Percentiles rank a stretch among this genome's conserved stretches.
Conservation (phyloP, 495 filamentous ascomycete genomes). For the Trichoderma reesei region DNA sequence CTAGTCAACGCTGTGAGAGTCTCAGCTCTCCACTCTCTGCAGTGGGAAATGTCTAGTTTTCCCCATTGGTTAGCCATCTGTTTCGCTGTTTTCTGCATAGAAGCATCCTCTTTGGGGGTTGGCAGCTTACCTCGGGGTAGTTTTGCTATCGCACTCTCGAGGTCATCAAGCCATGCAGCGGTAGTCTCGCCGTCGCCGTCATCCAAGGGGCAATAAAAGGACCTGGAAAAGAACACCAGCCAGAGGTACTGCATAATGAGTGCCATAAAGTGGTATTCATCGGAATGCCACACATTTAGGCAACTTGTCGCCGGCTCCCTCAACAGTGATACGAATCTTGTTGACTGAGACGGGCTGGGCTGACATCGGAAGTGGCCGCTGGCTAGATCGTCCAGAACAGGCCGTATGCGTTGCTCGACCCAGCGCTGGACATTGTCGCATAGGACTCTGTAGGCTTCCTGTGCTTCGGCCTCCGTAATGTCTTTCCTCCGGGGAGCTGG, state of each 20-base stretch:
- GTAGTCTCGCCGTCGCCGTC: slow-evolving; percentile 11
- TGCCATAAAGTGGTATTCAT: slow-evolving; percentile 11
- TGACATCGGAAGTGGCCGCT: not conserved
- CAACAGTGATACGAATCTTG: slow-evolving; percentile 8
- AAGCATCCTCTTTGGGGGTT: not conserved
- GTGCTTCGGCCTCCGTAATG: slow-evolving; percentile 9
- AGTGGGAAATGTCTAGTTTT: slow-evolving; percentile 8
- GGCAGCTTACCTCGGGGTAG: slow-evolving; percentile 10
- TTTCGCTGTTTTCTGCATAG: not conserved
- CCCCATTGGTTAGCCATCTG: not conserved
- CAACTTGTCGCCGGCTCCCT: slow-evolving; percentile 8
- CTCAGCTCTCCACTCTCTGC: slow-evolving; percentile 10
- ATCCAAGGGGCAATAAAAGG: slow-evolving; percentile 12
- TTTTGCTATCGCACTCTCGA: not conserved
- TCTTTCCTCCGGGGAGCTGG: slow-evolving; percentile 3
- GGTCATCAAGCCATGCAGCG: not conserved
- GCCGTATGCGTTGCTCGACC: slow-evolving; percentile 8
- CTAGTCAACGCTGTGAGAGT: slow-evolving; percentile 9
- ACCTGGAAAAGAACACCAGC: slow-evolving; percentile 9
- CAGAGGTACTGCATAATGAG: slow-evolving; percentile 11
- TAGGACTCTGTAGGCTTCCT: not conserved
- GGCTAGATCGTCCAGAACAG: slow-evolving; percentile 9
- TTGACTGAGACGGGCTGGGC: not conserved
- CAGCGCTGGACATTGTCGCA: slow-evolving; percentile 7
- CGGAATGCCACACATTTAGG: not conserved